Evolutionary conservation across 345 rosid genomes (phyloP), one percentile per base, ranked within the genome.

Genomic region (Eucalyptus sp.): DNA sequence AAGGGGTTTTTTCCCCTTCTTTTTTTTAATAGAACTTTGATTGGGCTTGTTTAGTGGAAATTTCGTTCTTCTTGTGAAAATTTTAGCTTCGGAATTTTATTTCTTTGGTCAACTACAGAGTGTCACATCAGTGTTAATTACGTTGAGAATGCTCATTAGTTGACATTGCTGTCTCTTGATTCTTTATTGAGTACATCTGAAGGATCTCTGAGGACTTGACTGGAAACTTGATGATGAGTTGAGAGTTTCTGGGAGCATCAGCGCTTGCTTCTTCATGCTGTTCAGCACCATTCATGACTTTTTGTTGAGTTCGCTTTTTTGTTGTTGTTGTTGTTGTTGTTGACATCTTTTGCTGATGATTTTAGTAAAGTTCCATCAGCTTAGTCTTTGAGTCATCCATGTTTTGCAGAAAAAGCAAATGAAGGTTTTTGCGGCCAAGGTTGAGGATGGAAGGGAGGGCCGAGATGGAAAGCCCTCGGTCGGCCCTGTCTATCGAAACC

Each of bases 401-500:
- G 41, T 48, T 88, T 44, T 50, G 41, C 83, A 51, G 29, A 25
- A 31, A 71, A 54, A 68, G 86, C 91, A 84, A 88, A 95, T 95
- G 98, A 94, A 94, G 96, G 64, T 87, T 66, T 98, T 98, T 88
- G 90, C 98, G 20, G 97, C 89, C 83, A 89, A 94, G 90, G 98
- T 96, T 27, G 97, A 94, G 92, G 98, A 95, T 56, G 99, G 97
- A 62, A 95, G 87, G 58, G 94, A 94, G 91, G 99, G 98, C 31
- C 87, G 41, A 88, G 94, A 96, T 80, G 98, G 99, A 87, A 94
- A 94, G 90, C 97, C 94, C 33, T 93, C 99, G 2, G 93, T 96
- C 54, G 99, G 99, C 50, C 99, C 99, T n/a, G 94, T 96, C 62
- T 96, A 94, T 87, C 97, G 99, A 37, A 96, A 94, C 92, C 91